Percentiles rank a stretch among this genome's conserved stretches.
phyloP scores from a whole-genome alignment of 164 flowering plant genomes.

The Dillenia turbinata region DNA sequence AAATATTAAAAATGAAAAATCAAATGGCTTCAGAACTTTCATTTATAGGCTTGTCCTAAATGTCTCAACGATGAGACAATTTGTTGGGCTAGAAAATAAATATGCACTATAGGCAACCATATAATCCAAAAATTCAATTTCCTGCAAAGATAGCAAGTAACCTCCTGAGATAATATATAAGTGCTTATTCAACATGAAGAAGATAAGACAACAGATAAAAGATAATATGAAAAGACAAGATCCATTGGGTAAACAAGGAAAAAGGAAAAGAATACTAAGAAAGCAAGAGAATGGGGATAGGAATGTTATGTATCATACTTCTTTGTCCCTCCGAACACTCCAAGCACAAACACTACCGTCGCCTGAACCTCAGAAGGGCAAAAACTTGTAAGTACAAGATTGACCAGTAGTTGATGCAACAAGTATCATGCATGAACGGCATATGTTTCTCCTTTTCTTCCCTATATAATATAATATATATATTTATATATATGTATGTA shows the following conservation, averaged over 20 bases:
- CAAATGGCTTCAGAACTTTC: no score
- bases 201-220: neutral
- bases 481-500: neutral
- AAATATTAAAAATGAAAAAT: no score
- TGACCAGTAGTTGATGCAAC: no score
- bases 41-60: no score
- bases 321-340: constrained; percentile 94
- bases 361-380: constrained; percentile 71
- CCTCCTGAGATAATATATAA: no score
- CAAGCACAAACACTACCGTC: constrained; percentile 94
- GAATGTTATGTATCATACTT: constrained; percentile 9
- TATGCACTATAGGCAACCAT: no score
- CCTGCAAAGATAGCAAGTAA: no score
- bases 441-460: constrained; percentile 15
- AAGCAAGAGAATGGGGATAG: neutral
- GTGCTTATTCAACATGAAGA: no score
- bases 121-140: no score
- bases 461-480: constrained; percentile 8
- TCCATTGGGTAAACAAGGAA: neutral
- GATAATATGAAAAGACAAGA: neutral
- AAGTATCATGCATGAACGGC: no score
- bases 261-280: neutral
- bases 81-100: no score
- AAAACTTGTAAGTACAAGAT: neutral
- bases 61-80: no score